These are phyloP conservation scores for Cyberlindnera subsufficiens DNA, from an alignment of 805 yeast species.

Conservation along the genomic window DNA sequence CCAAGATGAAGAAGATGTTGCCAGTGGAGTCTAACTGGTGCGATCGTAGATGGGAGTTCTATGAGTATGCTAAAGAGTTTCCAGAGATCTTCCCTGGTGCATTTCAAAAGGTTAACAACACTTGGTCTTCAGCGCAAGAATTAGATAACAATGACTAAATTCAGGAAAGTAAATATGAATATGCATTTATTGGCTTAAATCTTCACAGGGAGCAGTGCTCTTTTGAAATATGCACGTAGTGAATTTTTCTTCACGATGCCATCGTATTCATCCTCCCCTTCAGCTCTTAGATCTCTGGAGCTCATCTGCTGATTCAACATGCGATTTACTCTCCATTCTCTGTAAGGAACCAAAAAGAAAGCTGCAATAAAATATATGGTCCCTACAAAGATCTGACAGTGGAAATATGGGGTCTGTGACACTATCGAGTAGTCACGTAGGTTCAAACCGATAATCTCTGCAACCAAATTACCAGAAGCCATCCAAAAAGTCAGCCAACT, in stretches of 20 bases:
- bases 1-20: slow-evolving; percentile 14
- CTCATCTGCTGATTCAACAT: slow-evolving; percentile 25
- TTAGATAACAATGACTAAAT: slow-evolving; percentile 8
- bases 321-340: slow-evolving; percentile 47
- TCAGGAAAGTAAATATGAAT: background rate
- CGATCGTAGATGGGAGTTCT: slow-evolving; percentile 36
- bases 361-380: slow-evolving; percentile 37
- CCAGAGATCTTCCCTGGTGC: slow-evolving; percentile 36
- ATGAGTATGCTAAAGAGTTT: slow-evolving; percentile 27
- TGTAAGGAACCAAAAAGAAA: slow-evolving; percentile 36
- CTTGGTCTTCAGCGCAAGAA: slow-evolving; percentile 7
- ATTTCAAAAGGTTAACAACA: slow-evolving; percentile 7
- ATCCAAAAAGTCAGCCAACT: slow-evolving; percentile 27
- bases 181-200: slow-evolving; percentile 1
- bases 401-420: slow-evolving; percentile 40
- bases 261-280: background rate
- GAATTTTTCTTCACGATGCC: slow-evolving; percentile 2
- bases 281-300: slow-evolving; percentile 2
- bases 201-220: slow-evolving; percentile 8
- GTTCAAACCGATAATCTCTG: slow-evolving; percentile 52
- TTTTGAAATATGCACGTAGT: slow-evolving; percentile 6
- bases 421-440: slow-evolving; percentile 27
- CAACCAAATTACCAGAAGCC: slow-evolving; percentile 32
- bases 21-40: slow-evolving; percentile 37
- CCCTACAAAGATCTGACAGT: slow-evolving; percentile 60